Evolutionary conservation across 805 yeast species (phyloP).

Genomic region (Metschnikowia lunata): DNA sequence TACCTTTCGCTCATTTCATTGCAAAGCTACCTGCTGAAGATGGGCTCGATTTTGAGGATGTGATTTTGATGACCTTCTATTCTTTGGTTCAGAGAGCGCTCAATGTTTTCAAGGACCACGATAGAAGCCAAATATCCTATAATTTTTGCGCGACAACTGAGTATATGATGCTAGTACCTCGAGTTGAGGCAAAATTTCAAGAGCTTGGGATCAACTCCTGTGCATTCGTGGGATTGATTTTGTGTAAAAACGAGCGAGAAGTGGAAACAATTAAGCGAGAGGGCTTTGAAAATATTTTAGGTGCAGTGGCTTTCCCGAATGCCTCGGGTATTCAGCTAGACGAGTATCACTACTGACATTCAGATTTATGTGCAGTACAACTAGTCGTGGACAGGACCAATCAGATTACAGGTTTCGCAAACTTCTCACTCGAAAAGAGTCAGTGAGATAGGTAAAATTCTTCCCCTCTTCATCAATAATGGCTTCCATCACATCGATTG

Average conservation of each 20-base stretch:
- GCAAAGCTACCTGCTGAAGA: conserved; percentile 52
- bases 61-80: conserved; percentile 64
- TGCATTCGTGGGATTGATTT: conserved; percentile 73
- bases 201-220: conserved; percentile 70
- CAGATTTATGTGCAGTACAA: not conserved
- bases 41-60: conserved; percentile 45
- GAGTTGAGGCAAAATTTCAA: conserved; percentile 53
- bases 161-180: conserved; percentile 86
- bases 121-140: conserved; percentile 53
- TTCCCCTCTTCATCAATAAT: conserved; percentile 22
- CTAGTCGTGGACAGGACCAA: too few species aligned
- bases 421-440: conserved; percentile 7
- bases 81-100: conserved; percentile 68
- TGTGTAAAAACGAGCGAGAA: conserved; percentile 62
- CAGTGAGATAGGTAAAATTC: not conserved
- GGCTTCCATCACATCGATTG: conserved; percentile 65
- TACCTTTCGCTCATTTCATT: conserved; percentile 79
- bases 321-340: conserved; percentile 53
- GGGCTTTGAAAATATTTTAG: conserved; percentile 51
- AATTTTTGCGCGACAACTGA: conserved; percentile 76
- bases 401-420: conserved; percentile 12
- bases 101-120: conserved; percentile 57
- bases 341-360: conserved; percentile 57
- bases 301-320: conserved; percentile 63
- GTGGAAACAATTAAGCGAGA: conserved; percentile 31